Evolutionary conservation across 257 asterid genomes (phyloP).

Genomic region (Nicotiana benthamiana): DNA sequence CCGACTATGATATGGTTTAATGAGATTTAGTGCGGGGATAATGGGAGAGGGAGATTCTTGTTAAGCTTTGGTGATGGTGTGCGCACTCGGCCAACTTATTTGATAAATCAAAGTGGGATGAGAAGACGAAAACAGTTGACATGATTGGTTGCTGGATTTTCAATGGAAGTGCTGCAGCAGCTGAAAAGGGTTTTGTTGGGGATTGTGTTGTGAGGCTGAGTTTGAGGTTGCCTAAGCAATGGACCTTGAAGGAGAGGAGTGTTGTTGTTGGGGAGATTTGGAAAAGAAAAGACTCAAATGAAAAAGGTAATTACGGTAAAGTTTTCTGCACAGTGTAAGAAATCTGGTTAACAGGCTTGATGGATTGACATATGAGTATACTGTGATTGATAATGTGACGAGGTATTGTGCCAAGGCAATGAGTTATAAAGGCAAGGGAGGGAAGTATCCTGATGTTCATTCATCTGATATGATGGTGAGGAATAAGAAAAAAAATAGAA

Average conservation of each 20-base stretch:
- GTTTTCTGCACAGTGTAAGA: constrained; percentile 34
- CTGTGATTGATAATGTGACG: constrained; percentile 43
- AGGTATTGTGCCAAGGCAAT: constrained; percentile 43
- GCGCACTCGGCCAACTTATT: neutral
- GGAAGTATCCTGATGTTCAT: constrained; percentile 45
- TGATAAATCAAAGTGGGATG: constrained; percentile 51
- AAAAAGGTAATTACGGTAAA: constrained; percentile 53
- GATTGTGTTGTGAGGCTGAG: constrained; percentile 69
- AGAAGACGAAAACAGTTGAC: constrained; percentile 52
- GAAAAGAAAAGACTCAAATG: constrained; percentile 50
- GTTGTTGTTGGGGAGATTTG: constrained; percentile 65
- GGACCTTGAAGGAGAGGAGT: constrained; percentile 67
- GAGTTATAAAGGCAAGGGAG: constrained; percentile 27
- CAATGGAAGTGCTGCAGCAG: constrained; percentile 33
- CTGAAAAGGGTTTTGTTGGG: constrained; percentile 33
- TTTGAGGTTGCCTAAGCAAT: constrained; percentile 58
- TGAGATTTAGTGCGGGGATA: constrained; percentile 44
- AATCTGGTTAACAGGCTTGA: constrained; percentile 20
- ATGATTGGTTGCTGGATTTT: constrained; percentile 76
- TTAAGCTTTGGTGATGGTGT: constrained; percentile 37
- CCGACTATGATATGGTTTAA: constrained; percentile 41
- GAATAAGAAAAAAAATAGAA: constrained; percentile 36
- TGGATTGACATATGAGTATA: constrained; percentile 49
- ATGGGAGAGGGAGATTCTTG: constrained; percentile 66
- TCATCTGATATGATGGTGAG: constrained; percentile 54